Evolutionary conservation across 306 rosid species (phyloP).

Genomic region (Hippophae tibetana): DNA sequence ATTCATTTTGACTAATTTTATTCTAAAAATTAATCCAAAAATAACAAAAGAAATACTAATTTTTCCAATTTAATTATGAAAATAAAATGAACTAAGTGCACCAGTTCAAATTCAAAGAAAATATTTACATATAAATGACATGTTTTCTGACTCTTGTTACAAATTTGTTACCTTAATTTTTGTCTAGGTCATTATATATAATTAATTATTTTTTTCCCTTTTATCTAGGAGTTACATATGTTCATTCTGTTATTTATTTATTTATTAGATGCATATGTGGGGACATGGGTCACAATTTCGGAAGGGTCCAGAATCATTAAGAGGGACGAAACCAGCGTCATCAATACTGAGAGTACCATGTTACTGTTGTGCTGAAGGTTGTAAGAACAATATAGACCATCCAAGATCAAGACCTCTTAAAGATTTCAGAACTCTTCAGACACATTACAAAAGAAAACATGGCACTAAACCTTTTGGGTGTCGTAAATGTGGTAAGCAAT

Average conservation of each 20-base stretch:
- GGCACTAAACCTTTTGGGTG: slow-evolving; percentile 84
- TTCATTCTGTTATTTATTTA: background rate
- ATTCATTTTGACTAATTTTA: too few relatives aligned
- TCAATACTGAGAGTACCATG: slow-evolving; percentile 78
- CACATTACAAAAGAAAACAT: slow-evolving; percentile 90
- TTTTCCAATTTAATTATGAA: too few relatives aligned
- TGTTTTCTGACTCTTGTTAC: too few relatives aligned
- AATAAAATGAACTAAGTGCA: too few relatives aligned
- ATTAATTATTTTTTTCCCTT: too few relatives aligned
- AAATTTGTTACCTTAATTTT: too few relatives aligned
- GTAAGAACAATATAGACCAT: slow-evolving; percentile 74
- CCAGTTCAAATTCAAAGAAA: too few relatives aligned
- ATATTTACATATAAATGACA: too few relatives aligned
- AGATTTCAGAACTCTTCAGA: slow-evolving; percentile 83
- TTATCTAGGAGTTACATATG: too few relatives aligned
- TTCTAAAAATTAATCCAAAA: too few relatives aligned
- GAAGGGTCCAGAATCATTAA: slow-evolving; percentile 80
- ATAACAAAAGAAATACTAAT: too few relatives aligned
- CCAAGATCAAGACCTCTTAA: slow-evolving; percentile 82
- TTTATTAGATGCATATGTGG: slow-evolving; percentile 93
- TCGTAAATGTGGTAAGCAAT: slow-evolving; percentile 71
- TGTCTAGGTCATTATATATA: too few relatives aligned
- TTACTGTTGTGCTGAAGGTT: slow-evolving; percentile 90
- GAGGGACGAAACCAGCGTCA: slow-evolving; percentile 70
- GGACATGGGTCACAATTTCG: slow-evolving; percentile 92